Conservation (phyloP, 176 grass and related monocot species). For the Oryza rufipogon region DNA sequence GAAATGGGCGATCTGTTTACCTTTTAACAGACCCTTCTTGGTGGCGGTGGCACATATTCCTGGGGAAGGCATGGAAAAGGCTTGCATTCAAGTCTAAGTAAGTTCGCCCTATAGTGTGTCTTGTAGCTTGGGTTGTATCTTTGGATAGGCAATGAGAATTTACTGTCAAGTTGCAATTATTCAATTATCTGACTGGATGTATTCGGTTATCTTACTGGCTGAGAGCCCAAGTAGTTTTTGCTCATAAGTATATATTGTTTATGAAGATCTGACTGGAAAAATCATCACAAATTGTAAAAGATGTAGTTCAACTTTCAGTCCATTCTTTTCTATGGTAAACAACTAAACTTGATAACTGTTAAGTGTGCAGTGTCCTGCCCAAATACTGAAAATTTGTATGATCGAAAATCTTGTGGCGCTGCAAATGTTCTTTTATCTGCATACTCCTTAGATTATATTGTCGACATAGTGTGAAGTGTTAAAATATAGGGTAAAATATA, state of each 20-base stretch:
- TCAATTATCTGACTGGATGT: not conserved
- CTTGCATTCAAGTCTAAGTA: slow-evolving; percentile 70
- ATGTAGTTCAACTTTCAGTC: not conserved
- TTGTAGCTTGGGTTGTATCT: not conserved
- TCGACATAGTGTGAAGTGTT: slow-evolving; percentile 5
- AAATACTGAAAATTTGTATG: not conserved
- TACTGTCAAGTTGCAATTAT: not conserved
- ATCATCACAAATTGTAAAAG: slow-evolving; percentile 1
- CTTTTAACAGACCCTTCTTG: slow-evolving; percentile 71
- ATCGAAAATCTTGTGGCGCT: slow-evolving; percentile 17
- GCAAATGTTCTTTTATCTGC: slow-evolving; percentile 20
- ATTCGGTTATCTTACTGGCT: not conserved
- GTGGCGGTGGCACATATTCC: slow-evolving; percentile 78
- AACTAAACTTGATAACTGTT: slow-evolving; percentile 10
- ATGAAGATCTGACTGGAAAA: slow-evolving; percentile 20
- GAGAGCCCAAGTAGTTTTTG: slow-evolving; percentile 35
- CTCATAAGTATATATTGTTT: slow-evolving; percentile 6
- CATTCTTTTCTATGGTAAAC: slow-evolving; percentile 13
- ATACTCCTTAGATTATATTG: slow-evolving; percentile 13
- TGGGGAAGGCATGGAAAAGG: slow-evolving; percentile 93
- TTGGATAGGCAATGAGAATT: not conserved
- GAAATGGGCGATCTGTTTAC: not conserved
- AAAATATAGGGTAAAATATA: slow-evolving; percentile 25
- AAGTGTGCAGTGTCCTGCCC: not conserved
- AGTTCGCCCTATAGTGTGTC: slow-evolving; percentile 8